A percentile compares a stretch with the other conserved stretches of the same genome.
Conservation (phyloP, 2,329 filamentous ascomycete genomes). For the Tolypocladium tropicale region DNA sequence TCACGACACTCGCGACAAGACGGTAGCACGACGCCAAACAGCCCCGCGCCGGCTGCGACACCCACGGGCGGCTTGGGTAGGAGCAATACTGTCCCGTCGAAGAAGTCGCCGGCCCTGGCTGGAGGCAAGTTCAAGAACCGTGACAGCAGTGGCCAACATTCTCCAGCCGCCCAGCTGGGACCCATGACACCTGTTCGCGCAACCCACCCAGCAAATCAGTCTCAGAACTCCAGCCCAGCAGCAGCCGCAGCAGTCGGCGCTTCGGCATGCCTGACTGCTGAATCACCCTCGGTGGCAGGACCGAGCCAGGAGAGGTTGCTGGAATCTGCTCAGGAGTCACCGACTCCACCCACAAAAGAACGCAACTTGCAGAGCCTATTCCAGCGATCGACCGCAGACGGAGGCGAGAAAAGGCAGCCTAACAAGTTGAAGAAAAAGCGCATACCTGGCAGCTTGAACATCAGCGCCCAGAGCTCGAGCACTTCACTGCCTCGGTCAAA, state of each 20-base stretch:
- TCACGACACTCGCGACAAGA: conserved; percentile 78
- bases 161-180: conserved; percentile 22
- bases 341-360: conserved; percentile 55
- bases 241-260: conserved; percentile 14
- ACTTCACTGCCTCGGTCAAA: conserved; percentile 53
- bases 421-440: conserved; percentile 90
- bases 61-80: conserved; percentile 46
- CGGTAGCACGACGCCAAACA: conserved; percentile 59
- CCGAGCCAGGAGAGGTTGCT: conserved; percentile 40
- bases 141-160: conserved; percentile 18
- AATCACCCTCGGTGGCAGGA: conserved; percentile 20
- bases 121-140: conserved; percentile 52
- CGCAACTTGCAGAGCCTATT: conserved; percentile 61
- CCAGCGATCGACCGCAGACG: conserved; percentile 52
- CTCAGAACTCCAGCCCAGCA: conserved; percentile 16
- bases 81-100: conserved; percentile 91
- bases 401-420: conserved; percentile 58
- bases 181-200: conserved; percentile 25
- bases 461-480: conserved; percentile 83
- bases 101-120: conserved; percentile 66
- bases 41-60: conserved; percentile 42
- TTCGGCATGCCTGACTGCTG: conserved; percentile 16
- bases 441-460: conserved; percentile 63
- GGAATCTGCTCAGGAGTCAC: conserved; percentile 27
- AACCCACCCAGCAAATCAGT: conserved; percentile 6